Evolutionary conservation across 345 rosid genomes (phyloP), one percentile per base, ranked within the genome.

Genomic region (Rhodomyrtus tomentosa): DNA sequence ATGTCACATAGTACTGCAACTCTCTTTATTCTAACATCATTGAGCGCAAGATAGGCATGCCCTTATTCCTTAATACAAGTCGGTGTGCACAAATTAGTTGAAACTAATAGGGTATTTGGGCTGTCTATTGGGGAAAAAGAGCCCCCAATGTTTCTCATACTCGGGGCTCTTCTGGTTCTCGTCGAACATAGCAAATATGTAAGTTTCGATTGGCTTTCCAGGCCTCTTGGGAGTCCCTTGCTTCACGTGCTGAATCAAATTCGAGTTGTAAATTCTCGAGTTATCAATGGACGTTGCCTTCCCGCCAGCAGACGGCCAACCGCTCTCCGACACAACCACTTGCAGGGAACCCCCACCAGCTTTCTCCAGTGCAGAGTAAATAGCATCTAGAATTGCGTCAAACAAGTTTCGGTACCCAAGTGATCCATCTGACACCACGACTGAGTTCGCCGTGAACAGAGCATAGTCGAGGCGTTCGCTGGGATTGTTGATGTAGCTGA

Each of bases 231-330:
- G 93, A 13, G 86, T 88, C 82, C 93, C 90, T 3, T 29, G n/a
- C 87, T 91, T 91, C 50, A 87, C 95, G 68, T 93, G 93, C 55
- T 87, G 89, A 50, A 91, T 86, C 91, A 94, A 82, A 51, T 94
- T 94, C 68, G 88, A 88, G 82, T 88, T 88, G 74, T 93, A 92
- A 59, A 86, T 90, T 83, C 86, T 89, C 15, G 91, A 94, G 55
- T 94, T 92, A 0, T 89, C 94, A 6, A 84, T 25, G n/a, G 59
- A 83, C 1, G 96, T 84, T 13, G 82, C 93, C 4, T 20, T 10
- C 32, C 90, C 95, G 55, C 92, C 94, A 3, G 84, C 87, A 1
- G 94, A 84, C 0, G 98, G 95, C 95, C 98, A 94, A 10, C 98
- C 95, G 11, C 87, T 90, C 86, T 94, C 95, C 0, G 95, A 89